Evolutionary conservation across 371 early-diverging fungal genomes (phyloP).

Genomic region (Actinomortierella wolfii): DNA sequence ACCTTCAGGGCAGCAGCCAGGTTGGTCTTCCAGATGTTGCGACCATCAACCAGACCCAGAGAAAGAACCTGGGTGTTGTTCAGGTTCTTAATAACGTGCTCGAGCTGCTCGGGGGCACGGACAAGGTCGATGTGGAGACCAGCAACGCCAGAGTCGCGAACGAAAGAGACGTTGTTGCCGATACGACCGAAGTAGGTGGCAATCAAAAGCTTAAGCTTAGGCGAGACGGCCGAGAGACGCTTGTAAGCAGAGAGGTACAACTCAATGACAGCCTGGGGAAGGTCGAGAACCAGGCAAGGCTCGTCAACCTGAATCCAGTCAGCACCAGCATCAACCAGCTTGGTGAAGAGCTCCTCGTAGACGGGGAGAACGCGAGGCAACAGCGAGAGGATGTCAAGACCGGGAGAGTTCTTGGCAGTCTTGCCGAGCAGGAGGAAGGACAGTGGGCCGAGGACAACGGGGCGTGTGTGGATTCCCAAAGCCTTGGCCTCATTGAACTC

Average conservation of each 20-base stretch:
- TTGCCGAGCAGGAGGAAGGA: constrained; percentile 88
- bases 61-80: constrained; percentile 68
- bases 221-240: constrained; percentile 61
- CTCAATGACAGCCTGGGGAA: constrained; percentile 54
- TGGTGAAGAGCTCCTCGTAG: constrained; percentile 77
- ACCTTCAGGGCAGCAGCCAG: constrained; percentile 71
- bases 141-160: constrained; percentile 73
- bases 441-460: constrained; percentile 93
- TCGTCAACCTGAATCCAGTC: constrained; percentile 95
- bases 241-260: constrained; percentile 66
- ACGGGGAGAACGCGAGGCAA: constrained; percentile 77
- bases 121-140: constrained; percentile 92
- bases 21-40: constrained; percentile 97
- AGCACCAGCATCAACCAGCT: constrained; percentile 87
- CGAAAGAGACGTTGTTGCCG: constrained; percentile 68
- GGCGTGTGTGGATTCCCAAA: constrained; percentile 88
- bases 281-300: constrained; percentile 84
- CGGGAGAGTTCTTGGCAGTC: constrained; percentile 67
- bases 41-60: constrained; percentile 91
- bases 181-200: constrained; percentile 95
- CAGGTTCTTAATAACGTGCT: constrained; percentile 61
- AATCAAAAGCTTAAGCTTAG: constrained; percentile 74
- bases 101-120: constrained; percentile 84
- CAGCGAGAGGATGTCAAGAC: constrained; percentile 73
- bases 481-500: constrained; percentile 94